Conservation (phyloP, 2,329 filamentous ascomycete genomes). For the Paradendryphiella salina region DNA sequence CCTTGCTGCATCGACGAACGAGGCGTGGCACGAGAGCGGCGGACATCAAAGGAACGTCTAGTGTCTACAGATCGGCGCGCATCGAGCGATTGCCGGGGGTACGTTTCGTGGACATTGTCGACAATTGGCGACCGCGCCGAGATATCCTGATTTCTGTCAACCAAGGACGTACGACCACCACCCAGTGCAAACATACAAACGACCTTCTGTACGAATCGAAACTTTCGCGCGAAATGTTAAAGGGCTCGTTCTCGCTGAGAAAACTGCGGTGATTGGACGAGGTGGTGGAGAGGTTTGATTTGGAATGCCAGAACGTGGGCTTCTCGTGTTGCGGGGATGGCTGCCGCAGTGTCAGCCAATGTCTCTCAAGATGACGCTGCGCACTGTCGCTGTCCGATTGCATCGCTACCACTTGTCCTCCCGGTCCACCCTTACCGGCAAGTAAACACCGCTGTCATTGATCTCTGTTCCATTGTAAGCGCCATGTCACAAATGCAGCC, state of each 20-base stretch:
- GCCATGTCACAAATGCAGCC: slow-evolving; percentile 16
- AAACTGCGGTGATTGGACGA: slow-evolving; percentile 65
- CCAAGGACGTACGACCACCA: slow-evolving; percentile 7
- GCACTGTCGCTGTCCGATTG: slow-evolving; percentile 6
- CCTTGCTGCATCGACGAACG: slow-evolving; percentile 63
- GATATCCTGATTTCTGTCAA: slow-evolving; percentile 71
- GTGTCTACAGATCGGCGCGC: slow-evolving; percentile 82
- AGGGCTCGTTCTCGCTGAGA: slow-evolving; percentile 83
- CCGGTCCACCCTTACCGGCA: slow-evolving; percentile 67
- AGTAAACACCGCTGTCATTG: slow-evolving; percentile 91
- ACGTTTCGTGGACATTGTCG: slow-evolving; percentile 57
- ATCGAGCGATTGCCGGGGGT: slow-evolving; percentile 54
- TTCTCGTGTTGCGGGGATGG: slow-evolving; percentile 89
- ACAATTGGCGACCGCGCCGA: slow-evolving; percentile 79
- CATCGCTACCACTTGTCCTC: neutral
- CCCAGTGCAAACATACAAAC: slow-evolving; percentile 68
- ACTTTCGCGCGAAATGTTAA: slow-evolving; percentile 92
- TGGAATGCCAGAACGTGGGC: slow-evolving; percentile 72
- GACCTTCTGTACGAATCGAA: slow-evolving; percentile 96
- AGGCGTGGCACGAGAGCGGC: slow-evolving; percentile 58
- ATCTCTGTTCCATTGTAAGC: slow-evolving; percentile 67
- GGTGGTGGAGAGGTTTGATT: slow-evolving; percentile 53
- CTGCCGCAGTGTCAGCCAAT: slow-evolving; percentile 31
- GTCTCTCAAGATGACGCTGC: neutral
- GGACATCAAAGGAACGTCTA: slow-evolving; percentile 57